Percentiles rank a stretch among this genome's conserved stretches.
Evolutionary conservation across 345 rosid genomes (phyloP).

Genomic region (Euclidium syriacum): DNA sequence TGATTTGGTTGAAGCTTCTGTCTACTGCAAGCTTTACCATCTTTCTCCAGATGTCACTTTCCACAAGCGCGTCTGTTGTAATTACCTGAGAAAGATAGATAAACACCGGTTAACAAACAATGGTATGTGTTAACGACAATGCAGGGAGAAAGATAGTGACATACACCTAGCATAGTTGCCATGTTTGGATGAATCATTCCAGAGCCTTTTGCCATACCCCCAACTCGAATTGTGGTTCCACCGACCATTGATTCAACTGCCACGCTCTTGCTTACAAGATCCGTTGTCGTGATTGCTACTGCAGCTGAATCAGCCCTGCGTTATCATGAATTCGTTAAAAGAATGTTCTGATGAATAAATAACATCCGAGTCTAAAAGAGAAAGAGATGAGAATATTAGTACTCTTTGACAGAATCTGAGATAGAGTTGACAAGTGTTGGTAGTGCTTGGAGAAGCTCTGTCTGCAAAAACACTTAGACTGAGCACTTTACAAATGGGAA

Average conservation of each 20-base stretch:
- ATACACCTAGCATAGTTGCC: conserved; percentile 97
- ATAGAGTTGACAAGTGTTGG: conserved; percentile 58
- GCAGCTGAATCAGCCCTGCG: conserved; percentile 96
- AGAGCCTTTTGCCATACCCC: conserved; percentile 98
- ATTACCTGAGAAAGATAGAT: conserved; percentile 56
- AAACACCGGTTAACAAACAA: background rate
- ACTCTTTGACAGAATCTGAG: conserved; percentile 67
- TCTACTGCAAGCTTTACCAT: conserved; percentile 80
- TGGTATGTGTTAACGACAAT: background rate
- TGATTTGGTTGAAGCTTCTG: conserved; percentile 96
- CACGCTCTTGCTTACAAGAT: conserved; percentile 95
- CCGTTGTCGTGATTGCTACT: conserved; percentile 93
- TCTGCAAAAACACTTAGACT: conserved; percentile 37
- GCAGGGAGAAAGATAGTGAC: conserved; percentile 16
- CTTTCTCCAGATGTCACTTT: conserved; percentile 86
- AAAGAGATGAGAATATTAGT: conserved; percentile 15
- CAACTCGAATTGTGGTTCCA: conserved; percentile 57
- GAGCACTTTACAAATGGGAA: background rate
- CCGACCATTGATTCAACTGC: conserved; percentile 87
- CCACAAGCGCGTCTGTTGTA: conserved; percentile 81
- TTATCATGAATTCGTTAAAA: conserved; percentile 12
- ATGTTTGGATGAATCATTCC: conserved; percentile 99
- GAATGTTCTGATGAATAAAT: background rate
- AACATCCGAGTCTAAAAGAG: conserved; percentile 9
- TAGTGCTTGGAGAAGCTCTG: conserved; percentile 68